A percentile compares a stretch with the other conserved stretches of the same genome.
These are phyloP conservation scores for Gossypium raimondii DNA, from an alignment of 345 rosid genomes.

Conservation along the genomic window DNA sequence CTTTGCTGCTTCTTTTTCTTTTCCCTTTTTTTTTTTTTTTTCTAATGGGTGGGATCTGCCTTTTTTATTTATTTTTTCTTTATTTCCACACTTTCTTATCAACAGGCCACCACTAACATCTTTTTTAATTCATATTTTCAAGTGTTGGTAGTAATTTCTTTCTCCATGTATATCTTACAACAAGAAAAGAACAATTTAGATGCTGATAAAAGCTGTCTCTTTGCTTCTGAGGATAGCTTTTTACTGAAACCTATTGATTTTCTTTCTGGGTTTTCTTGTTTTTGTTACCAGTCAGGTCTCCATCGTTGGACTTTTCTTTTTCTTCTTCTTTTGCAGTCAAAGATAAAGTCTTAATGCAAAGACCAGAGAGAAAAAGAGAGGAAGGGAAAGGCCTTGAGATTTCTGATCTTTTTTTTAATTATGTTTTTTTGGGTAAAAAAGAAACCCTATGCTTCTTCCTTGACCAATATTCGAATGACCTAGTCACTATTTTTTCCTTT, in stretches of 20 bases:
- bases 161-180: constrained; percentile 23
- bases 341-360: constrained; percentile 29
- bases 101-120: background rate
- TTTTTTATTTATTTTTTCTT: background rate
- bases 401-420: background rate
- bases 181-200: constrained; percentile 24
- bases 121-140: background rate
- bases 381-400: background rate
- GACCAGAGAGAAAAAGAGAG: constrained; percentile 11
- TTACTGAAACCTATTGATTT: constrained; percentile 19
- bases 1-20: background rate
- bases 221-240: constrained; percentile 16
- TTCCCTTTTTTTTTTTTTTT: background rate
- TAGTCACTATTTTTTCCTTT: background rate
- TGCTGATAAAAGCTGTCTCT: constrained; percentile 29
- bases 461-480: background rate
- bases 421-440: constrained; percentile 7
- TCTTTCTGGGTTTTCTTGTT: constrained; percentile 25
- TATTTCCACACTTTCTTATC: background rate
- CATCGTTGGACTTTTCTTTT: constrained; percentile 38
- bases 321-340: constrained; percentile 41
- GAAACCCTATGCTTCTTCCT: background rate
- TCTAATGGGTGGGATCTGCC: constrained; percentile 28
- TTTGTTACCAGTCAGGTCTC: constrained; percentile 45
- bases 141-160: background rate